Evolutionary conservation across 2,329 filamentous ascomycete species (phyloP).

Genomic region (Fusarium sp.): DNA sequence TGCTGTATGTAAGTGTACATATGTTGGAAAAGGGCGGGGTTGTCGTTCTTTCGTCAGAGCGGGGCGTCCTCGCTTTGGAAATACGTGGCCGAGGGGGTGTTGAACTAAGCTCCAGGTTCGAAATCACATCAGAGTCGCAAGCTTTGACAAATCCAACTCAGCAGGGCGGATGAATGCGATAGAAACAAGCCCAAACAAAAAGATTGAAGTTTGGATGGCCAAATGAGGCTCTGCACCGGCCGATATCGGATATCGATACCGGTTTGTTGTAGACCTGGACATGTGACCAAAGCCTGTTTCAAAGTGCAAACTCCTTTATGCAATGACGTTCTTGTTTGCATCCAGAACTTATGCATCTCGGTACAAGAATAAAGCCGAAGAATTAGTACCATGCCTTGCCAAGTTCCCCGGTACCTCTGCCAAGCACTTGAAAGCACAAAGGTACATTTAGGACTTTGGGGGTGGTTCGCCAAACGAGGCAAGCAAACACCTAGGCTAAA

Average conservation of each 20-base stretch:
- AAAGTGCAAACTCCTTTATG: neutral
- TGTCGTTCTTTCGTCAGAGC: neutral
- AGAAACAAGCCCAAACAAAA: neutral
- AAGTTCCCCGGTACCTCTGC: neutral
- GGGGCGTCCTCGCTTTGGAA: constrained; percentile 11
- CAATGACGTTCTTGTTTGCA: neutral
- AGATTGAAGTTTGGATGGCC: neutral
- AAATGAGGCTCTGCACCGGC: constrained; percentile 5
- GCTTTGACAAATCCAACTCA: neutral
- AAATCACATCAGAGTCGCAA: neutral
- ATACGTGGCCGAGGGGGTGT: neutral
- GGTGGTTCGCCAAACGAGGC: neutral
- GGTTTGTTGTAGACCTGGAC: neutral
- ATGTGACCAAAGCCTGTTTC: neutral
- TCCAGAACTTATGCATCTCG: neutral
- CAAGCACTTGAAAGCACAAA: neutral
- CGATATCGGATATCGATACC: neutral
- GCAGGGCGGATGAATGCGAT: neutral
- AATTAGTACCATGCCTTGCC: neutral
- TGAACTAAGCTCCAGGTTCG: too few relatives aligned
- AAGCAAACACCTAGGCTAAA: neutral
- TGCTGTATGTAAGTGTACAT: neutral
- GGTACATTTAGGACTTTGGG: constrained; percentile 1
- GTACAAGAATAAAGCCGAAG: neutral
- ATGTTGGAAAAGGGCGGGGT: neutral